phyloP scores from a whole-genome alignment of 2,329 filamentous ascomycete genomes.

The Aspergillus hiratsukae region DNA sequence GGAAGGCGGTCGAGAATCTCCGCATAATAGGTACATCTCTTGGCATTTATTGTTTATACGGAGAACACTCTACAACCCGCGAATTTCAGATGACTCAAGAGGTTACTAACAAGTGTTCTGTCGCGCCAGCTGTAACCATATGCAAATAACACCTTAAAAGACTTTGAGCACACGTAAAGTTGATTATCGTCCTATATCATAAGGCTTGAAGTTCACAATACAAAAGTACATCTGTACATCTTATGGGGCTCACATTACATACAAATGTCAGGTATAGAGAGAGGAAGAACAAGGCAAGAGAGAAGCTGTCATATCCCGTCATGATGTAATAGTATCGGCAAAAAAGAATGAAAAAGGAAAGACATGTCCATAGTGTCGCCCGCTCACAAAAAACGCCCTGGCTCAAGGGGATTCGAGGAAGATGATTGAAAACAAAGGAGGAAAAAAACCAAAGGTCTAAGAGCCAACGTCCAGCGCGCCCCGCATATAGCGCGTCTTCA shows the following conservation, averaged over 20 bases:
- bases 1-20: conserved; percentile 6
- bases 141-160: not conserved
- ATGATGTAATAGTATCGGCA: conserved; percentile 23
- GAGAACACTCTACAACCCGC: not conserved
- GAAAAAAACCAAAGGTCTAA: conserved; percentile 16
- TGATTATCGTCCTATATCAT: not conserved
- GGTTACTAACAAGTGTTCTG: too few relatives aligned
- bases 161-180: not conserved
- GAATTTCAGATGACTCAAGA: not conserved
- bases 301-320: conserved; percentile 30
- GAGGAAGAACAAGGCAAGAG: conserved; percentile 4
- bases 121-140: not conserved
- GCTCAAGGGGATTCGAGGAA: conserved; percentile 20
- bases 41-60: not conserved
- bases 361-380: conserved; percentile 12
- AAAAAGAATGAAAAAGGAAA: conserved; percentile 13
- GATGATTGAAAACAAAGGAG: conserved; percentile 5
- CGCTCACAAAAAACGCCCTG: conserved; percentile 19
- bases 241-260: not conserved
- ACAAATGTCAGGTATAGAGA: not conserved
- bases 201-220: not conserved
- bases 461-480: conserved; percentile 29
- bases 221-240: not conserved
- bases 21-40: not conserved
- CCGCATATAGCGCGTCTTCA: conserved; percentile 33